Conservation (phyloP, 441 rosid species). For the Populus hybrid region DNA sequence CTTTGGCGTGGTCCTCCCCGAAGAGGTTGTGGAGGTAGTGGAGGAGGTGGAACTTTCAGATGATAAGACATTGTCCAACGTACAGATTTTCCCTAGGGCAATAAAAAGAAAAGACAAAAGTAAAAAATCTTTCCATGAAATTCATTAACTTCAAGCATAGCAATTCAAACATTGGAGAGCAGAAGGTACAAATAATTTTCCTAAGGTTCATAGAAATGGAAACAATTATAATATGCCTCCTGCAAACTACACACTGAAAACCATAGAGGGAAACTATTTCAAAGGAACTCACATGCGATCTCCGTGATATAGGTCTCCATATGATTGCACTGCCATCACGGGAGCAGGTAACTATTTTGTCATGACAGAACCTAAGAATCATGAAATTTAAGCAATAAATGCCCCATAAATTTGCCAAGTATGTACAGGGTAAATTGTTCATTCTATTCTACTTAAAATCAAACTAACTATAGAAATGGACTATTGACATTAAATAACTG, state of each 20-base stretch:
- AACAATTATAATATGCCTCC: slow-evolving; percentile 9
- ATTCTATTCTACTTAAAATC: slow-evolving; percentile 10
- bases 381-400: slow-evolving; percentile 20
- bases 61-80: slow-evolving; percentile 91
- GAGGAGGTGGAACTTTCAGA: slow-evolving; percentile 99
- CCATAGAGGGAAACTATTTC: slow-evolving; percentile 8
- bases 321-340: slow-evolving; percentile 99
- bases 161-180: slow-evolving; percentile 21
- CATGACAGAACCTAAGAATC: slow-evolving; percentile 78
- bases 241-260: slow-evolving; percentile 16
- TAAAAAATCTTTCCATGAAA: neutral
- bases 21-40: slow-evolving; percentile 92
- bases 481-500: neutral
- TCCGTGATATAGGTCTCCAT: slow-evolving; percentile 91
- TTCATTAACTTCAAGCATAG: neutral
- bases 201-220: neutral
- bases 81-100: slow-evolving; percentile 68
- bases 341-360: slow-evolving; percentile 97
- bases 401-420: neutral
- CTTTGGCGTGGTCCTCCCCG: slow-evolving; percentile 99
- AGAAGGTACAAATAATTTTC: slow-evolving; percentile 16
- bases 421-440: slow-evolving; percentile 6
- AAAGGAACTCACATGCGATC: slow-evolving; percentile 69
- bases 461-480: slow-evolving; percentile 16
- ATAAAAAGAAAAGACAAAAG: slow-evolving; percentile 17